Conservation (phyloP, 2,329 filamentous ascomycete genomes). For the Rhynchosporium graminicola region DNA sequence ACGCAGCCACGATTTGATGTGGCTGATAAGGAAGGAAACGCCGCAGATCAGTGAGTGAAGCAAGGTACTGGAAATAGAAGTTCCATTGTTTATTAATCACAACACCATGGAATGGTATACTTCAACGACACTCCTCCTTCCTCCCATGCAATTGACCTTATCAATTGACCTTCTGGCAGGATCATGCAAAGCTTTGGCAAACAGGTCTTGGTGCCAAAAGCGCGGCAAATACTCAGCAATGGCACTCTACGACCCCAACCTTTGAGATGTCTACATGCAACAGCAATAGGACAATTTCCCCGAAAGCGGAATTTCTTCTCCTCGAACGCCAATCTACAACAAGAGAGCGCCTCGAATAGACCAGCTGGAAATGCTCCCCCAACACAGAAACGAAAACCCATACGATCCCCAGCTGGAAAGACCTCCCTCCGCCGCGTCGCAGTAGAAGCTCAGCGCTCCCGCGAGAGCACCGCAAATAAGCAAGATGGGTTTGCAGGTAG, state of each 20-base stretch:
- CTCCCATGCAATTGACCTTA: neutral
- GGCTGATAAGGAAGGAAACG: neutral
- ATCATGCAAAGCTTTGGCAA: conserved; percentile 34
- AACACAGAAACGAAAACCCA: conserved; percentile 46
- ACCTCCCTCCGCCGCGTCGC: conserved; percentile 82
- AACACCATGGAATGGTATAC: conserved; percentile 11
- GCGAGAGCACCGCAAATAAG: conserved; percentile 42
- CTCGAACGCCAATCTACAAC: conserved; percentile 58
- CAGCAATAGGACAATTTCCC: conserved; percentile 43
- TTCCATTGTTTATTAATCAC: conserved; percentile 15
- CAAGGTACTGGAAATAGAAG: too few species aligned
- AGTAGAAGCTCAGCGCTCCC: conserved; percentile 74
- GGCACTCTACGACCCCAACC: conserved; percentile 28
- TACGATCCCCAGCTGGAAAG: conserved; percentile 58
- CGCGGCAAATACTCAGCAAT: conserved; percentile 28
- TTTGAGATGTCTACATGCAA: conserved; percentile 50
- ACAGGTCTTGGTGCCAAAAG: conserved; percentile 25
- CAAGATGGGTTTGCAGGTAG: conserved; percentile 37
- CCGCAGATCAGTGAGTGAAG: too few species aligned
- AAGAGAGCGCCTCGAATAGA: conserved; percentile 30
- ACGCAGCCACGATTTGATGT: conserved; percentile 3
- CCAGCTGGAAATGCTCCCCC: conserved; percentile 17
- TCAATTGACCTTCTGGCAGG: neutral
- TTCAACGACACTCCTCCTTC: conserved; percentile 18
- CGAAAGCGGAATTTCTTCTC: conserved; percentile 66